Evolutionary conservation across 163 green algal species (phyloP), one percentile per base, ranked within the genome.

Genomic region (Scenedesmus sp.): DNA sequence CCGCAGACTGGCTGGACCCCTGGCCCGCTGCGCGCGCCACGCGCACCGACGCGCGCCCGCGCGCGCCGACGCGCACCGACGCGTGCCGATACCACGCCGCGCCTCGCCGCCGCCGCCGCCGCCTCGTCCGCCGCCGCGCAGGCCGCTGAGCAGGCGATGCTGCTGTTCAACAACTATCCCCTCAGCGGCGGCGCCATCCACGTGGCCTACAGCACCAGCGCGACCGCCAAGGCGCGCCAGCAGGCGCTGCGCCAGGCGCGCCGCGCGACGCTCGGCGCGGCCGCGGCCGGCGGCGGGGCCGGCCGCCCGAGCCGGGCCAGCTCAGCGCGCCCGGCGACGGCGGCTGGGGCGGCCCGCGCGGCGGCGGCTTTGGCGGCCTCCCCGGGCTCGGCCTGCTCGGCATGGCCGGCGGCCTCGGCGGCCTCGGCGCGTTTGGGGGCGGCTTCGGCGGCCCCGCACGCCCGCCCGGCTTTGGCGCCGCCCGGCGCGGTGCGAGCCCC

Each of bases 81-180:
- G n/a, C n/a, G n/a, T n/a, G n/a, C n/a, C n/a, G n/a, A n/a, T n/a
- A n/a, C n/a, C n/a, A n/a, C n/a, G n/a, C n/a, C n/a, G n/a, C n/a
- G n/a, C n/a, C n/a, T n/a, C n/a, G n/a, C n/a, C n/a, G n/a, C n/a
- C n/a, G n/a, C n/a, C n/a, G n/a, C n/a, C n/a, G n/a, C n/a, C n/a
- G n/a, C n/a, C n/a, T n/a, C n/a, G n/a, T n/a, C n/a, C n/a, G n/a
- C n/a, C n/a, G n/a, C n/a, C n/a, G n/a, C n/a, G 0, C 34, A 58
- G 18, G 73, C 73, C n/a, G 73, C 73, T 22, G 60, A 81, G 73
- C 73, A 81, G 28, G 73, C 73, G 58, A 81, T 81, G 73, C 75
- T 82, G 51, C 51, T 76, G 17, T 70, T 82, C 51, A 82, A 82
- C 63, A 82, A 82, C 75, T 75, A 75, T 39, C 75, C 75, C 0